Evolutionary conservation across 129 eudicot species (phyloP), one percentile per base, ranked within the genome.

Genomic region (Deinandra increscens): DNA sequence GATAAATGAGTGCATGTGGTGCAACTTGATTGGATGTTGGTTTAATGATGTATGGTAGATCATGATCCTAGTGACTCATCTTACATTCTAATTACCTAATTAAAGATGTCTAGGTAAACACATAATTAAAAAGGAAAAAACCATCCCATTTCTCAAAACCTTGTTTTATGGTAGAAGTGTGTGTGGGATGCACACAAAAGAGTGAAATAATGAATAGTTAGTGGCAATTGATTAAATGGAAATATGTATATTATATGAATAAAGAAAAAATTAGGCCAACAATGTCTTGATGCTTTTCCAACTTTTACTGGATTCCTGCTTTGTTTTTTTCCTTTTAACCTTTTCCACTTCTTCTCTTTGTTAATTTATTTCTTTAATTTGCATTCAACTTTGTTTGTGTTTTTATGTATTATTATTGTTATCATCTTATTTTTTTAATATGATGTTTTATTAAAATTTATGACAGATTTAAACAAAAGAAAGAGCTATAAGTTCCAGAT

Each of bases 261-360:
- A 78, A 69, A 75, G 64, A 64, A 75, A 15, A 76, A 60, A 62
- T 48, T 60, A 85, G 78, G 76, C 71, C 62, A 78, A 76, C 81
- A 70, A 53, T 70, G 61, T 65, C 79, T 71, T 78, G 53, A 73
- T 44, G 75, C 82, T 64, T 72, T 80, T 19, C 51, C 81, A 78
- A 78, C 86, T 84, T 85, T 76, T 77, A 80, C 91, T 70, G 83
- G 83, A 85, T 79, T 85, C 82, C 90, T 71, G 87, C 85, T 70
- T 73, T 76, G 78, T 79, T 76, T 71, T 58, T 62, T 75, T 53
- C 55, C 33, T 66, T 75, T 14, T 58, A 51, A 61, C 76, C 59
- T 84, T 79, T 33, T 26, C 46, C 55, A 46, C 60, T 65, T 72
- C 58, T 68, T 58, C 55, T 59, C 64, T 59, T 60, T 13, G 26